Conservation (phyloP, 805 yeast species). For the Blastobotrys peoriensis region DNA sequence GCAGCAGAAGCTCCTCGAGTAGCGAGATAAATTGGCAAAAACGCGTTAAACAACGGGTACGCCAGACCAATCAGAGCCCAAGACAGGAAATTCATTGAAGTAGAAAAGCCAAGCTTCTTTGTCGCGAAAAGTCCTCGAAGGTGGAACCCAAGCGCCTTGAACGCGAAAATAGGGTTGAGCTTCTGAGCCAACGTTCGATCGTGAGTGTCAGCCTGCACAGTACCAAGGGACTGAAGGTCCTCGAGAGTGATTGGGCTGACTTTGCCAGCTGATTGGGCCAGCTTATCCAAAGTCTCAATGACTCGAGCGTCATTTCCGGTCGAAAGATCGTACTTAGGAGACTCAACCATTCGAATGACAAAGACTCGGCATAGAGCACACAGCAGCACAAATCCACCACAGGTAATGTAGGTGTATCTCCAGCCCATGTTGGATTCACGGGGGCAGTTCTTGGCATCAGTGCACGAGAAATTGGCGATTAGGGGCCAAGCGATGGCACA, state of each 20-base stretch:
- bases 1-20: constrained; percentile 40
- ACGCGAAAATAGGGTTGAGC: constrained; percentile 16
- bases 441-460: constrained; percentile 38
- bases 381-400: constrained; percentile 47
- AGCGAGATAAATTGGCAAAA: constrained; percentile 47
- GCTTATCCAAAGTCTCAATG: constrained; percentile 37
- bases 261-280: constrained; percentile 44
- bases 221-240: constrained; percentile 42
- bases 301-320: constrained; percentile 49
- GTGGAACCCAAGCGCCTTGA: constrained; percentile 32
- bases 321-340: constrained; percentile 51
- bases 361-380: constrained; percentile 45
- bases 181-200: constrained; percentile 10
- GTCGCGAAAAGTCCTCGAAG: constrained; percentile 43
- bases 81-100: constrained; percentile 41
- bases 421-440: constrained; percentile 50
- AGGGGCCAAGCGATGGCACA: constrained; percentile 51
- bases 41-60: constrained; percentile 52
- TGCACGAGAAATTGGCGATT: constrained; percentile 45
- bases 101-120: constrained; percentile 38
- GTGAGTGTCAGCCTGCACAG: constrained; percentile 22
- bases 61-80: constrained; percentile 57
- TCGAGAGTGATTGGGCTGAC: constrained; percentile 41
- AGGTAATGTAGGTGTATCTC: constrained; percentile 52
- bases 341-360: constrained; percentile 42